These are phyloP conservation scores for Eucalyptus polyanthemos DNA, from an alignment of 345 rosid species.

Conservation along the genomic window DNA sequence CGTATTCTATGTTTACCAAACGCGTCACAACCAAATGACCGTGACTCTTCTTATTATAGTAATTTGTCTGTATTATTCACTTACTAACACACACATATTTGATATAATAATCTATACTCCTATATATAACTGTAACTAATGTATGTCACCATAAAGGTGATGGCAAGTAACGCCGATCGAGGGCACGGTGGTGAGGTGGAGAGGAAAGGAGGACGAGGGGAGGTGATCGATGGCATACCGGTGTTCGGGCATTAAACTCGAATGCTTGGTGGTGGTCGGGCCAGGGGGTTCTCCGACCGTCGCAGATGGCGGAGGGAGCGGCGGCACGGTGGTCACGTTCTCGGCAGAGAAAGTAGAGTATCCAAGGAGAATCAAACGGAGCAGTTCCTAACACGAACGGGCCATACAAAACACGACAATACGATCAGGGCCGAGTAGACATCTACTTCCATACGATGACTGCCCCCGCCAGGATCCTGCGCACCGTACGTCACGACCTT, in stretches of 20 bases:
- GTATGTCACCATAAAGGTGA: neutral
- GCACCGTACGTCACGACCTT: neutral
- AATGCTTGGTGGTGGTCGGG: rapidly evolving
- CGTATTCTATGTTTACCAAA: neutral
- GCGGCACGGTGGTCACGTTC: too few relatives aligned
- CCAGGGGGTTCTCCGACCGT: too few relatives aligned
- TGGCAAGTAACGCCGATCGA: too few relatives aligned
- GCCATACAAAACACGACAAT: neutral
- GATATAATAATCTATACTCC: neutral
- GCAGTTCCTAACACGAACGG: neutral
- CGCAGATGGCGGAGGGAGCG: too few relatives aligned
- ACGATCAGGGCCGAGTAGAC: neutral
- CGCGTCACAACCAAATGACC: neutral
- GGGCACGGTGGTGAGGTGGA: too few relatives aligned
- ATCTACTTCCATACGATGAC: neutral
- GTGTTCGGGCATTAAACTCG: too few relatives aligned
- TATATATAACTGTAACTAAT: neutral
- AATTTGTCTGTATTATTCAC: neutral
- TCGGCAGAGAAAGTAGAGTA: too few relatives aligned
- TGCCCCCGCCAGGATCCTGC: neutral
- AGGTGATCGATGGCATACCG: too few relatives aligned
- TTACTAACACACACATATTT: neutral
- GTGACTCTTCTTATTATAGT: too few relatives aligned
- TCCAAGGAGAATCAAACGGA: neutral
- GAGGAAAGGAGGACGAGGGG: too few relatives aligned